Conservation (phyloP, 148 eudicot genomes). For the Chenopodium berlandieri region DNA sequence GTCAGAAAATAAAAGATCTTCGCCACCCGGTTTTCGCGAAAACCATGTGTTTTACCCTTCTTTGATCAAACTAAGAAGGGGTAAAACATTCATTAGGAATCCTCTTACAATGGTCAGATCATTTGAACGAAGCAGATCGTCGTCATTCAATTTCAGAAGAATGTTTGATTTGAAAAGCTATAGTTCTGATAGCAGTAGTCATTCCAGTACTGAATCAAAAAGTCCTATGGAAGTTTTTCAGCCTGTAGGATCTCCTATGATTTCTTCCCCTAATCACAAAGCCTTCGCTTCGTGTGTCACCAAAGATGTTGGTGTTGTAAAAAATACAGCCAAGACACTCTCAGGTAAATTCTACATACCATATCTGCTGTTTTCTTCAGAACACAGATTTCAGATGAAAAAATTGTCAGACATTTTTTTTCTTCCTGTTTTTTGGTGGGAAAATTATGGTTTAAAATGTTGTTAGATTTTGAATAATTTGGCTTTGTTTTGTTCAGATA, state of each 20-base stretch:
- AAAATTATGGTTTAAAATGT: not conserved
- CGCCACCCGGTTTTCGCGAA: not conserved
- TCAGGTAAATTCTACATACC: constrained; percentile 26
- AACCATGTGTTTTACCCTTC: constrained; percentile 30
- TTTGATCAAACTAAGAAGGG: constrained; percentile 34
- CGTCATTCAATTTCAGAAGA: constrained; percentile 35
- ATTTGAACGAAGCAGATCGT: constrained; percentile 32
- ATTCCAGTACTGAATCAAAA: not conserved
- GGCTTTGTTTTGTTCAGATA: constrained; percentile 33
- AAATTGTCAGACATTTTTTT: not conserved
- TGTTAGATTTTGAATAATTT: not conserved
- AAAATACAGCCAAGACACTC: constrained; percentile 7
- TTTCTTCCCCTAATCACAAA: constrained; percentile 15
- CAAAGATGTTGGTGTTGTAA: not conserved
- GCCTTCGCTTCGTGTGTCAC: constrained; percentile 10
- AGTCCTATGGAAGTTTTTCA: not conserved
- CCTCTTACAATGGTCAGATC: constrained; percentile 37
- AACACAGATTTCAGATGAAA: not conserved
- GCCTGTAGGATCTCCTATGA: not conserved
- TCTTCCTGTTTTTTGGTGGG: too few species aligned
- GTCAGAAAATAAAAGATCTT: constrained; percentile 1
- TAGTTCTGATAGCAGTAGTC: not conserved
- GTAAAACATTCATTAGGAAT: constrained; percentile 26
- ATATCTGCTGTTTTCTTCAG: not conserved
- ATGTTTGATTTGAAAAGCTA: constrained; percentile 33